These are phyloP conservation scores for Penicillium cinerascens DNA, from an alignment of 495 filamentous ascomycete genomes.

Conservation along the genomic window DNA sequence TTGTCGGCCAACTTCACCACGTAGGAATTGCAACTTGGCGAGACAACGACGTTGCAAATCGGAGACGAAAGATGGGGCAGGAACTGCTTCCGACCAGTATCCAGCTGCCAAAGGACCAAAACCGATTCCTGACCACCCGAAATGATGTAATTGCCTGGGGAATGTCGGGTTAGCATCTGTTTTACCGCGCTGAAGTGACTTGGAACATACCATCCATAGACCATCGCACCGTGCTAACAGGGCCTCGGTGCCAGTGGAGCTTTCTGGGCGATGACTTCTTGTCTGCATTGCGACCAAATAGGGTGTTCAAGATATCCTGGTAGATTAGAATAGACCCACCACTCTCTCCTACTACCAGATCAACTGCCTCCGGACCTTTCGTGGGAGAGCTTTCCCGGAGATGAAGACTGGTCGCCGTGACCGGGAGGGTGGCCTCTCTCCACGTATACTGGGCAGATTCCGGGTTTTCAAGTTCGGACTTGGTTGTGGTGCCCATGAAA, in stretches of 20 bases:
- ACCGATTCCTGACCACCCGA: slow-evolving; percentile 90
- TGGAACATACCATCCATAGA: slow-evolving; percentile 74
- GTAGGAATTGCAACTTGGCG: slow-evolving; percentile 73
- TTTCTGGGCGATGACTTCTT: slow-evolving; percentile 44
- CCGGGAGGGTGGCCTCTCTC: slow-evolving; percentile 44
- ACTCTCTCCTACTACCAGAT: slow-evolving; percentile 71
- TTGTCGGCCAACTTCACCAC: slow-evolving; percentile 85
- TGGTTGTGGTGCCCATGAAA: slow-evolving; percentile 29
- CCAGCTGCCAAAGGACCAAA: slow-evolving; percentile 91
- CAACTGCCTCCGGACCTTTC: slow-evolving; percentile 41
- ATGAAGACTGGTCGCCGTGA: slow-evolving; percentile 33
- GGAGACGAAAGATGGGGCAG: slow-evolving; percentile 83
- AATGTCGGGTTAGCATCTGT: slow-evolving; percentile 5
- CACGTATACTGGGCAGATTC: slow-evolving; percentile 43
- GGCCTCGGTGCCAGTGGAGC: slow-evolving; percentile 88
- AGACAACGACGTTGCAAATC: slow-evolving; percentile 80
- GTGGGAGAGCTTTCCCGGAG: slow-evolving; percentile 16
- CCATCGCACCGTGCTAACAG: slow-evolving; percentile 79
- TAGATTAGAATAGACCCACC: slow-evolving; percentile 76
- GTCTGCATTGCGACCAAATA: slow-evolving; percentile 40
- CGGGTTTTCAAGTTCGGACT: slow-evolving; percentile 5
- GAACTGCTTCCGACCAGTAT: slow-evolving; percentile 73
- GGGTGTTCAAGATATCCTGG: slow-evolving; percentile 61
- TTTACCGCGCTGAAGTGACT: background rate
- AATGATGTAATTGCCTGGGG: slow-evolving; percentile 85